Percentiles rank a stretch among this genome's conserved stretches.
These are phyloP conservation scores for Boletus reticulatus DNA, from an alignment of 768 basidiomycete genomes.

Conservation along the genomic window DNA sequence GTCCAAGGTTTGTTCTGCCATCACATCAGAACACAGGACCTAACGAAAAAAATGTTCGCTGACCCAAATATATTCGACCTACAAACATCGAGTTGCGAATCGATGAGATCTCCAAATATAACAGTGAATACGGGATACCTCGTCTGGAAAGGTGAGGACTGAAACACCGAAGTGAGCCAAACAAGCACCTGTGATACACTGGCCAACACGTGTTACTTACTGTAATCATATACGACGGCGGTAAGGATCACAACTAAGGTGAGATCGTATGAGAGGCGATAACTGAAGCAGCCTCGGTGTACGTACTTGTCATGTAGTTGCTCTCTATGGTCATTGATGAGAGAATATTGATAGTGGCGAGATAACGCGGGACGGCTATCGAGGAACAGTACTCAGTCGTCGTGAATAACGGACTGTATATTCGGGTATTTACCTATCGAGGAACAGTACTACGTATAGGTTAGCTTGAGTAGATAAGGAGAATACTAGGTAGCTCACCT, in stretches of 20 bases:
- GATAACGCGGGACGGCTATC: too few relatives aligned
- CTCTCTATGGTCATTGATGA: neutral
- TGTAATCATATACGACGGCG: constrained; percentile 1
- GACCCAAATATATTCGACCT: neutral
- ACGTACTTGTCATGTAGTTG: neutral
- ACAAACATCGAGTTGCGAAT: neutral
- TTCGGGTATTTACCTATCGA: too few relatives aligned
- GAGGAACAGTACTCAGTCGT: too few relatives aligned
- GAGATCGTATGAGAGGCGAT: neutral
- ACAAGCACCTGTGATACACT: too few relatives aligned
- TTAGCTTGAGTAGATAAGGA: too few relatives aligned
- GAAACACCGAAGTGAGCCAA: neutral
- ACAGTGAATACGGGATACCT: neutral
- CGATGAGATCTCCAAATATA: neutral
- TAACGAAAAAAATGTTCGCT: neutral
- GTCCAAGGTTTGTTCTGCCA: neutral
- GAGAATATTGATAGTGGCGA: too few relatives aligned
- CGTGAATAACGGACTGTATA: too few relatives aligned
- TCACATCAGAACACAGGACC: neutral
- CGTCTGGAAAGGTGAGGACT: neutral
- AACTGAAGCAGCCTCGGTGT: neutral
- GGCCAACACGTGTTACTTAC: neutral
- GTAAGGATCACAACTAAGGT: neutral
- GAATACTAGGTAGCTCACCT: too few relatives aligned
- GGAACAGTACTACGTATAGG: too few relatives aligned